These are phyloP conservation scores for Saccharomyces mikatae DNA, from an alignment of 805 yeast species.

Conservation along the genomic window DNA sequence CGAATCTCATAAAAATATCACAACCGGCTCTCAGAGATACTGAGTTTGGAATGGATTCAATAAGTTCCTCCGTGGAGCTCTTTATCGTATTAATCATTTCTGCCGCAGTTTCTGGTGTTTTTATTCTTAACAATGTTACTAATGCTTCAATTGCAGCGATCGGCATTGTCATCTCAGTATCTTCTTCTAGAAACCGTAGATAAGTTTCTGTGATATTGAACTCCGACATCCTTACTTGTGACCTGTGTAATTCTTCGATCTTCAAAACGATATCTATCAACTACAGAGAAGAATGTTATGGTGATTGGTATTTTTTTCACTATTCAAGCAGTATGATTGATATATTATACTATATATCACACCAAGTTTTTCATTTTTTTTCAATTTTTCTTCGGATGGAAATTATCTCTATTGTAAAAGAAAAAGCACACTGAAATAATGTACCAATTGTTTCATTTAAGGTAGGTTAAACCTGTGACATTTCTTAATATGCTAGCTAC, in stretches of 20 bases:
- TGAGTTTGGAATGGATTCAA: constrained; percentile 77
- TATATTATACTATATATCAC: neutral
- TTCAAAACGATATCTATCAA: neutral
- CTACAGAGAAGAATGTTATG: neutral
- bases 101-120: constrained; percentile 88
- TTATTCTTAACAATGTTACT: constrained; percentile 70
- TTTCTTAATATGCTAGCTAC: no score
- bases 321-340: neutral
- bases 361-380: neutral
- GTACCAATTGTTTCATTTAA: no score
- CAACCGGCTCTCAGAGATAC: constrained; percentile 95
- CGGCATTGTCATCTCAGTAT: constrained; percentile 98
- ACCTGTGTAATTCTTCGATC: neutral
- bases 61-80: constrained; percentile 66
- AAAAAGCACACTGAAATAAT: neutral
- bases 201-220: constrained; percentile 83
- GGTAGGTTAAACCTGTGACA: no score
- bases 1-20: constrained; percentile 91
- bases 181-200: constrained; percentile 72
- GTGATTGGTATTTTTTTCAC: neutral
- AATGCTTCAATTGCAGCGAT: constrained; percentile 95
- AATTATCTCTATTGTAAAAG: neutral
- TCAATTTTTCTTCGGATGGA: neutral
- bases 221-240: constrained; percentile 21
- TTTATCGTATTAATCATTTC: constrained; percentile 79